Evolutionary conservation across 768 basidiomycete species (phyloP).

Genomic region (Lentinula raphanica): DNA sequence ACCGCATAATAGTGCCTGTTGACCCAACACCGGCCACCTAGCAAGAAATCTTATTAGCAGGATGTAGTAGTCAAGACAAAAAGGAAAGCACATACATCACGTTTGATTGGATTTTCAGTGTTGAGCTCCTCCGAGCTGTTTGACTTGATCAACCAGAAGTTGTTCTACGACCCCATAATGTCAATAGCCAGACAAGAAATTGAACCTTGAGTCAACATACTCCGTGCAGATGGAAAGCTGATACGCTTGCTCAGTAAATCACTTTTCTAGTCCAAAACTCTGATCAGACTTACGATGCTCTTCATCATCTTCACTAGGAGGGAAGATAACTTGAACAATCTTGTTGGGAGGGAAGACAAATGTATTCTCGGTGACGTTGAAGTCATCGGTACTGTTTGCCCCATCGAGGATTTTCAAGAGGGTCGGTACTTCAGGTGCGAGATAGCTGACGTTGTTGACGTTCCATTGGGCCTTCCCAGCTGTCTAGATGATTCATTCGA

Average conservation of each 20-base stretch:
- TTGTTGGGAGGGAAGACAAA: constrained; percentile 33
- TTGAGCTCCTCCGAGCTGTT: constrained; percentile 26
- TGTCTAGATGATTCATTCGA: not conserved
- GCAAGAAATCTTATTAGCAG: not conserved
- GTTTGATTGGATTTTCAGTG: constrained; percentile 44
- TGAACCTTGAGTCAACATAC: too few relatives aligned
- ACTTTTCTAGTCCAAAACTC: not conserved
- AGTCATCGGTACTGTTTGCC: constrained; percentile 19
- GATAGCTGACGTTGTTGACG: constrained; percentile 28
- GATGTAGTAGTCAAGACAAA: too few relatives aligned
- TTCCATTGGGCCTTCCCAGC: constrained; percentile 22
- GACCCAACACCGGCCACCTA: constrained; percentile 15
- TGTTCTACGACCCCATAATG: too few relatives aligned
- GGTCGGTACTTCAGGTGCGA: constrained; percentile 20
- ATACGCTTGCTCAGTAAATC: not conserved
- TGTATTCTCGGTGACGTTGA: constrained; percentile 31
- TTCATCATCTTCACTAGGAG: constrained; percentile 24
- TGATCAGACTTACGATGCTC: constrained; percentile 14
- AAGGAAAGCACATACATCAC: constrained; percentile 15
- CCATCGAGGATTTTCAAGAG: constrained; percentile 31
- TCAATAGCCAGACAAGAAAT: too few relatives aligned
- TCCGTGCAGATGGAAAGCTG: constrained; percentile 25
- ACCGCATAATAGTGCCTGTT: constrained; percentile 35
- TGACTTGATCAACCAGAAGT: constrained; percentile 36
- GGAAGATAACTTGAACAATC: constrained; percentile 34